phyloP scores from a whole-genome alignment of 2,329 filamentous ascomycete species.

The Ophioceras dolichostomum region DNA sequence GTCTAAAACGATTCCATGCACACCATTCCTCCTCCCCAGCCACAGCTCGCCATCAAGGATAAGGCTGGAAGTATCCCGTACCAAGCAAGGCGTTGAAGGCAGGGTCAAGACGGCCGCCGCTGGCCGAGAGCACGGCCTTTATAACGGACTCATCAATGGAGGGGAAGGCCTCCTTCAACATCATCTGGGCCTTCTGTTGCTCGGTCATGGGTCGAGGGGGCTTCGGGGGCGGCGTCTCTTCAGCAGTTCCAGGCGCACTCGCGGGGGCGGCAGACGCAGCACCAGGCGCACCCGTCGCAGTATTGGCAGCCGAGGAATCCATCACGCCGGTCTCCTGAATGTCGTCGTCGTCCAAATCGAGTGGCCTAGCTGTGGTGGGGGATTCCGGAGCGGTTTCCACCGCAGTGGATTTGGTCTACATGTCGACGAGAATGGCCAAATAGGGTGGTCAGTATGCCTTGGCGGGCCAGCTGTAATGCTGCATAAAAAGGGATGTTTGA shows the following conservation, averaged over 20 bases:
- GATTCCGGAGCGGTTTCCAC: conserved; percentile 41
- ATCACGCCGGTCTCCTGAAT: conserved; percentile 45
- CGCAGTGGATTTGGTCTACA: conserved; percentile 28
- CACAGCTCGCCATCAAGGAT: too few relatives aligned
- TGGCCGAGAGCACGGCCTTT: conserved; percentile 78
- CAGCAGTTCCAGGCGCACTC: conserved; percentile 18
- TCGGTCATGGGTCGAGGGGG: conserved; percentile 75
- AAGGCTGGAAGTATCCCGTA: conserved; percentile 24
- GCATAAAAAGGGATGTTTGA: conserved; percentile 3
- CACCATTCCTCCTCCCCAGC: too few relatives aligned
- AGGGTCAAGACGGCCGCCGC: conserved; percentile 76
- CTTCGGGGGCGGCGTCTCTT: conserved; percentile 54
- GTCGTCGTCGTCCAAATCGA: conserved; percentile 61
- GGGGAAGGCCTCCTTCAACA: conserved; percentile 89
- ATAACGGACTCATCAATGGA: conserved; percentile 68
- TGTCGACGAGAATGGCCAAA: too few relatives aligned
- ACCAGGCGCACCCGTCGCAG: conserved; percentile 12
- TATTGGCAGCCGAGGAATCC: conserved; percentile 12
- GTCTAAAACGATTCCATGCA: neutral
- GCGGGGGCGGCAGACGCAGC: conserved; percentile 19
- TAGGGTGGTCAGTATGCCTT: too few relatives aligned
- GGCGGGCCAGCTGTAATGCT: too few relatives aligned
- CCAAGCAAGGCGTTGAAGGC: conserved; percentile 91
- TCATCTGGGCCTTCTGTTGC: conserved; percentile 73
- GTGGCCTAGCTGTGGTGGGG: conserved; percentile 50